A percentile compares a stretch with the other conserved stretches of the same genome.
Conservation (phyloP, 371 early-diverging fungal genomes). For the Mucor plumbeus region DNA sequence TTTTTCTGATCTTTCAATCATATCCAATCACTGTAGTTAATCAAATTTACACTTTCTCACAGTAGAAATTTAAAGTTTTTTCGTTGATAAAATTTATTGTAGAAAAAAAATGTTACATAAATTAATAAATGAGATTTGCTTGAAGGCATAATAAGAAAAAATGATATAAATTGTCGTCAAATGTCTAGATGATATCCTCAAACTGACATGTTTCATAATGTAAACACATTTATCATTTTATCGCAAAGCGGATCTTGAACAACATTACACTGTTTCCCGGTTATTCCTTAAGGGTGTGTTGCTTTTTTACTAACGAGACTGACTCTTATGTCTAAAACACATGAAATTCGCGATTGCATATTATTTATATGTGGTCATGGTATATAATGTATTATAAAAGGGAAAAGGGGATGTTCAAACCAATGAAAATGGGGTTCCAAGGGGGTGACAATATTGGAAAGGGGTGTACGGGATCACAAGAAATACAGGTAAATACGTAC, state of each 20-base stretch:
- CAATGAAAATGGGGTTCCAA: not conserved
- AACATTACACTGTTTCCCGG: not conserved
- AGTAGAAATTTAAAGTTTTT: not conserved
- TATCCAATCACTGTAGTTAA: not conserved
- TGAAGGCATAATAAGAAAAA: not conserved
- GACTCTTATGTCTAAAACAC: slow-evolving; percentile 1
- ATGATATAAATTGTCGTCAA: not conserved
- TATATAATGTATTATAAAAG: not conserved
- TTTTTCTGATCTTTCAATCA: slow-evolving; percentile 11
- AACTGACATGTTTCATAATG: slow-evolving; percentile 2
- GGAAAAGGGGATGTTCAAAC: not conserved
- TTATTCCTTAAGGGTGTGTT: not conserved
- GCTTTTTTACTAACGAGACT: not conserved
- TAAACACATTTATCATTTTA: not conserved
- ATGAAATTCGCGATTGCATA: not conserved
- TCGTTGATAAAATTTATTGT: not conserved
- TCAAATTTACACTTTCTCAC: not conserved
- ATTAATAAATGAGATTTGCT: not conserved
- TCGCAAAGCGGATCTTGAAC: slow-evolving; percentile 3
- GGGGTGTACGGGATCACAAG: slow-evolving; percentile 1
- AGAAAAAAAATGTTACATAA: not conserved
- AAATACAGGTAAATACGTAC: not conserved
- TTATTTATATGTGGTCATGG: not conserved
- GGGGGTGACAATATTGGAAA: not conserved
- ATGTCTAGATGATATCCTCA: not conserved